Conservation (phyloP, 441 rosid genomes). For the Capsella rubella region DNA sequence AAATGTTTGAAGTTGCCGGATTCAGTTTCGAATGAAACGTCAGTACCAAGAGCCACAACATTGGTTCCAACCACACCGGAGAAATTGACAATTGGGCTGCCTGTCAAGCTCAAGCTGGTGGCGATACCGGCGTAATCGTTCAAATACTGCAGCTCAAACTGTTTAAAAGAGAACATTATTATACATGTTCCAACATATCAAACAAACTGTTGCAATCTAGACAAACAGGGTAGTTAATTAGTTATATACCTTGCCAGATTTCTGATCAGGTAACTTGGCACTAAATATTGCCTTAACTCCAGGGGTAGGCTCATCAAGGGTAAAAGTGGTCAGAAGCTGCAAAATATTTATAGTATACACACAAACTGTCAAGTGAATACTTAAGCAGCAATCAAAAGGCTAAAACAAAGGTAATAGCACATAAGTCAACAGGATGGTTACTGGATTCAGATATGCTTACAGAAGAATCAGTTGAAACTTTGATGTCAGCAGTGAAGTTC, state of each 20-base stretch:
- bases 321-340: slow-evolving; percentile 82
- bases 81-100: slow-evolving; percentile 82
- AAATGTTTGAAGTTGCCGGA: slow-evolving; percentile 75
- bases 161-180: slow-evolving; percentile 26
- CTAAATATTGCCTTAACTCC: slow-evolving; percentile 86
- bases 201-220: not conserved
- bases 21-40: slow-evolving; percentile 82
- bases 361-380: not conserved
- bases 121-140: slow-evolving; percentile 91
- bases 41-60: slow-evolving; percentile 72
- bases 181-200: slow-evolving; percentile 1
- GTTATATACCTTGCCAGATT: slow-evolving; percentile 84
- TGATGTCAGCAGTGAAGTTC: slow-evolving; percentile 85
- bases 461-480: slow-evolving; percentile 87
- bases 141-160: slow-evolving; percentile 91
- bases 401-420: not conserved
- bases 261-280: slow-evolving; percentile 89
- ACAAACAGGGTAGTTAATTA: not conserved
- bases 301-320: slow-evolving; percentile 85
- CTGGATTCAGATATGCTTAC: slow-evolving; percentile 48
- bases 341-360: not conserved
- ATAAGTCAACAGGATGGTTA: not conserved
- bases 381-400: not conserved
- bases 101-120: slow-evolving; percentile 83
- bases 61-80: slow-evolving; percentile 85